Percentiles rank a stretch among this genome's conserved stretches.
Conservation (phyloP, 352 stramenopile genomes). For the Peronospora farinosa region DNA sequence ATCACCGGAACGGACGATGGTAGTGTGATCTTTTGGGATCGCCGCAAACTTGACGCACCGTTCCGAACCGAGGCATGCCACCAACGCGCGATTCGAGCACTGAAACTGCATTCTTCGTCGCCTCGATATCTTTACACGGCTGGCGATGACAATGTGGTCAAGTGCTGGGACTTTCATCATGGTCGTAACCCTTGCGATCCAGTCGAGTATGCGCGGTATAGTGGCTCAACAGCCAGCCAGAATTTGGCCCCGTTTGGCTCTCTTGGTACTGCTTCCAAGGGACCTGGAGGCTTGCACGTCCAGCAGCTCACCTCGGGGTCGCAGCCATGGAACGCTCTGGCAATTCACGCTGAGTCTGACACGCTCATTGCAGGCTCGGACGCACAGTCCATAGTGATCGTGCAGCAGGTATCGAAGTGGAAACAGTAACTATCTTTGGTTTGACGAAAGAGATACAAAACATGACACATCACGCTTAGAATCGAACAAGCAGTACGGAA, state of each 20-base stretch:
- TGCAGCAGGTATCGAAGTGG: constrained; percentile 54
- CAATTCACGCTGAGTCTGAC: constrained; percentile 66
- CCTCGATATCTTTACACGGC: constrained; percentile 63
- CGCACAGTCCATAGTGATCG: constrained; percentile 62
- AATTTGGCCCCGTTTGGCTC: constrained; percentile 6
- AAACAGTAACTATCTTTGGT: constrained; percentile 7
- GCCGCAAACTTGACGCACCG: constrained; percentile 53
- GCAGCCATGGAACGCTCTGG: constrained; percentile 60
- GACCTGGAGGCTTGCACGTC: constrained; percentile 29
- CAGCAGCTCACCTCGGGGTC: constrained; percentile 33
- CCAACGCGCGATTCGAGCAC: constrained; percentile 50
- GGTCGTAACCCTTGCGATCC: constrained; percentile 35
- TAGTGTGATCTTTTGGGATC: constrained; percentile 67
- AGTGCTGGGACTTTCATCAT: constrained; percentile 70
- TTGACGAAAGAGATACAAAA: not conserved
- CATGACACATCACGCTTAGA: no score
- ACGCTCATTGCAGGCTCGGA: constrained; percentile 70
- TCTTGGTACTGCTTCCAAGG: constrained; percentile 11
- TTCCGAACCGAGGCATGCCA: constrained; percentile 65
- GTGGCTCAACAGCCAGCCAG: constrained; percentile 9
- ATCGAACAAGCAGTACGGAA: no score
- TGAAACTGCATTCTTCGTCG: constrained; percentile 60
- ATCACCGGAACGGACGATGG: constrained; percentile 67
- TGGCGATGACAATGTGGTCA: constrained; percentile 55
- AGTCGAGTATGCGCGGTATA: constrained; percentile 54